Percentiles rank a stretch among this genome's conserved stretches.
These are phyloP conservation scores for Citrus maxima DNA, from an alignment of 345 rosid species.

Conservation along the genomic window DNA sequence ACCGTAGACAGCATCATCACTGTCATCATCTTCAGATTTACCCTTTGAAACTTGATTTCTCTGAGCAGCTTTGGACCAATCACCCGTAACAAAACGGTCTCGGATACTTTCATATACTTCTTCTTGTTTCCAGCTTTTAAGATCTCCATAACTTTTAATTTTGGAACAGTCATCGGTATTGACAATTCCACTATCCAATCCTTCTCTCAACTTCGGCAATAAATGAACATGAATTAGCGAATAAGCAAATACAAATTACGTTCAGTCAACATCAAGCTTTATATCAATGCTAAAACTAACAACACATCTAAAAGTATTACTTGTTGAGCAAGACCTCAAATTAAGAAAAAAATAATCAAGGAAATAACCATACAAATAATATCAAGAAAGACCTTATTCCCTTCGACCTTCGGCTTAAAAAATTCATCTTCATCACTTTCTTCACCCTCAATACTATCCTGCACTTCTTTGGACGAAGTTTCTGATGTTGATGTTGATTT, in stretches of 20 bases:
- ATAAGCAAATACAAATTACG: neutral
- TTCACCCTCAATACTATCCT: conserved; percentile 49
- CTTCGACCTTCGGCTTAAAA: conserved; percentile 68
- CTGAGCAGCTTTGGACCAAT: conserved; percentile 74
- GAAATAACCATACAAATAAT: neutral
- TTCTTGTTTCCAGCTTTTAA: conserved; percentile 72
- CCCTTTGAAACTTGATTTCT: conserved; percentile 44
- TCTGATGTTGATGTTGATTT: conserved; percentile 35
- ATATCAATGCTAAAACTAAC: neutral
- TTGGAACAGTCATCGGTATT: conserved; percentile 78
- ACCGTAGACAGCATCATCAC: conserved; percentile 54
- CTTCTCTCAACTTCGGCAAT: conserved; percentile 51
- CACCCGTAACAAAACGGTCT: conserved; percentile 91
- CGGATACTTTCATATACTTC: conserved; percentile 68
- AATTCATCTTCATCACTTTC: conserved; percentile 71
- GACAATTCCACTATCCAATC: conserved; percentile 35
- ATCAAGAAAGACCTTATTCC: conserved; percentile 53
- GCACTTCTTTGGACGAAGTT: conserved; percentile 31
- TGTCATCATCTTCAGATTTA: conserved; percentile 40
- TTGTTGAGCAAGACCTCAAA: neutral
- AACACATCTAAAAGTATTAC: neutral
- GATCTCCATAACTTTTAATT: conserved; percentile 38
- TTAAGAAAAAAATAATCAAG: neutral
- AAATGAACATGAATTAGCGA: conserved; percentile 6
- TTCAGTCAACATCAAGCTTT: neutral